phyloP scores from a whole-genome alignment of 345 rosid genomes.

The Psidium guajava region DNA sequence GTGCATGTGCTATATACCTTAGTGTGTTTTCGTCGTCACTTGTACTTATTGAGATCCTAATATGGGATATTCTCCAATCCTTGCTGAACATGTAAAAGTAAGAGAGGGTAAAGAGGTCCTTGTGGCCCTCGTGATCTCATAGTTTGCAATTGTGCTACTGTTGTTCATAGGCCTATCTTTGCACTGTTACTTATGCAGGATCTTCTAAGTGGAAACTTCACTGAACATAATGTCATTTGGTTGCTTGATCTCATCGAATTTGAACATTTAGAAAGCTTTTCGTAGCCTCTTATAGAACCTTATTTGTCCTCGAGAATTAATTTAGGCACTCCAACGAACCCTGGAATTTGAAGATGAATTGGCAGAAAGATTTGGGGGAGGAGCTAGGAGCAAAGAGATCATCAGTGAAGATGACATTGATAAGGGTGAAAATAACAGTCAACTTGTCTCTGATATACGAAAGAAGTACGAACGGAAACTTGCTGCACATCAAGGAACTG shows the following conservation, averaged over 20 bases:
- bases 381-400: slow-evolving; percentile 45
- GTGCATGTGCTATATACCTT: neutral
- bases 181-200: neutral
- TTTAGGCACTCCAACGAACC: slow-evolving; percentile 86
- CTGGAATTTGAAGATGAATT: slow-evolving; percentile 92
- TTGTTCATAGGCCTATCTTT: neutral
- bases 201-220: neutral
- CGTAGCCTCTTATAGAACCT: neutral
- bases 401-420: slow-evolving; percentile 80
- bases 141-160: neutral
- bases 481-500: slow-evolving; percentile 66
- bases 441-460: slow-evolving; percentile 71
- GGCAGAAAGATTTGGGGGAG: slow-evolving; percentile 95
- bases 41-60: neutral
- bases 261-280: neutral
- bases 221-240: neutral
- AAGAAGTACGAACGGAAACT: slow-evolving; percentile 91
- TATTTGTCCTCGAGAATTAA: neutral
- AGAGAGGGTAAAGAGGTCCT: neutral
- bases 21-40: neutral
- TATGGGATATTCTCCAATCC: neutral
- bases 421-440: slow-evolving; percentile 43
- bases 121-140: neutral
- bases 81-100: neutral
- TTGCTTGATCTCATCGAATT: neutral